A percentile compares a stretch with the other conserved stretches of the same genome.
Conservation (phyloP, 75 land plant genomes). For the Cryptomeria japonica region DNA sequence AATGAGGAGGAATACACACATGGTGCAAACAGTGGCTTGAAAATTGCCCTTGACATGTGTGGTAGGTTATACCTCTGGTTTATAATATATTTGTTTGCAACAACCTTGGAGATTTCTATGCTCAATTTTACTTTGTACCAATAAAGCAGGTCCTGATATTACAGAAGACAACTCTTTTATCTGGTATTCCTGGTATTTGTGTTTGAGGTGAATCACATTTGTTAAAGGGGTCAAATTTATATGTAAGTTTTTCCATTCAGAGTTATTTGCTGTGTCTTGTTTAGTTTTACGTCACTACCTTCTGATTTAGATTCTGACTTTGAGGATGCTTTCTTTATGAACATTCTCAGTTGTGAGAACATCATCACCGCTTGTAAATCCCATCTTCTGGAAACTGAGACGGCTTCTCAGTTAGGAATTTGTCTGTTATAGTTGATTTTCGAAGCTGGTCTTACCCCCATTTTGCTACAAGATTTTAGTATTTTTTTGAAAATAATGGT, state of each 20-base stretch:
- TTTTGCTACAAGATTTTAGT: not conserved
- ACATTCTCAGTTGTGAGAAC: not conserved
- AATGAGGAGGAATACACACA: constrained; percentile 72
- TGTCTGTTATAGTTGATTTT: not conserved
- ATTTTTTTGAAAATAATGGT: not conserved
- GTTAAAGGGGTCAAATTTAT: not conserved
- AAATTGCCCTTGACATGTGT: constrained; percentile 65
- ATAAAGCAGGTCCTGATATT: not conserved
- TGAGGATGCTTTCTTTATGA: not conserved
- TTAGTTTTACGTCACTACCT: not conserved
- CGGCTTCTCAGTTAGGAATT: not conserved
- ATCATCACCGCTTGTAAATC: not conserved
- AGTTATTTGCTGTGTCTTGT: not conserved
- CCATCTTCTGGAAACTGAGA: not conserved
- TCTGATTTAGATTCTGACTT: not conserved
- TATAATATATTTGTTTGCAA: not conserved
- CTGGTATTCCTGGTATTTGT: not conserved
- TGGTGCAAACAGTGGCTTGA: constrained; percentile 68
- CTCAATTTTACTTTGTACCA: not conserved
- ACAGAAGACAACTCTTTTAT: not conserved
- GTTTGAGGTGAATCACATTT: not conserved
- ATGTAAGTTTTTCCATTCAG: not conserved
- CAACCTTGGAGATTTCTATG: not conserved
- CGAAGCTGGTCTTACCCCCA: not conserved
- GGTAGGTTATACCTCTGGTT: constrained; percentile 34